A percentile compares a stretch with the other conserved stretches of the same genome.
Evolutionary conservation across 1,284 basidiomycete genomes (phyloP).

Genomic region (Pseudozyma thailandica): DNA sequence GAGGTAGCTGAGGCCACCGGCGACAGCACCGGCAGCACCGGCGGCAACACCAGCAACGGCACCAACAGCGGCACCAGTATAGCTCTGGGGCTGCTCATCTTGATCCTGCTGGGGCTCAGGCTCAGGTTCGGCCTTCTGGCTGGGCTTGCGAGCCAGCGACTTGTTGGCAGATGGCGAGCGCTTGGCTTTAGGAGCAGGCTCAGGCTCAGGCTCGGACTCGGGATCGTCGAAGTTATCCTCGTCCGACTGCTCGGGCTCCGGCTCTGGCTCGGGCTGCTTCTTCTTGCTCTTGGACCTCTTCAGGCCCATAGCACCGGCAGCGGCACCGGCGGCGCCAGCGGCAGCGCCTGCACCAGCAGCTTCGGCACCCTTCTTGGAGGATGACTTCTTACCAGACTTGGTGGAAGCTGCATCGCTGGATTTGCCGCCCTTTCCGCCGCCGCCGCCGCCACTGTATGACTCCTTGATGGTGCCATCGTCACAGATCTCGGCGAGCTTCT

Average conservation of each 20-base stretch:
- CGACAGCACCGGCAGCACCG: constrained; percentile 52
- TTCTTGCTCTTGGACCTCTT: constrained; percentile 49
- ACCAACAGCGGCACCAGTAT: constrained; percentile 58
- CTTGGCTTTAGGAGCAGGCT: constrained; percentile 21
- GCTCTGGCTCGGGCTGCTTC: constrained; percentile 41
- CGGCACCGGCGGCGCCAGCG: constrained; percentile 34
- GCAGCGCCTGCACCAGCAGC: constrained; percentile 35
- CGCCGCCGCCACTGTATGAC: constrained; percentile 35
- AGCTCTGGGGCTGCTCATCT: constrained; percentile 48
- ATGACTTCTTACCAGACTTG: constrained; percentile 36
- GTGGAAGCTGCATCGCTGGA: constrained; percentile 15
- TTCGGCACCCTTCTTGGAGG: constrained; percentile 33
- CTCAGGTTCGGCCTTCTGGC: constrained; percentile 31
- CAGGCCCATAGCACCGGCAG: constrained; percentile 16
- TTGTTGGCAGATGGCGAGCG: constrained; percentile 27
- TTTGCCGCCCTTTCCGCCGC: constrained; percentile 19
- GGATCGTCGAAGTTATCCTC: constrained; percentile 29
- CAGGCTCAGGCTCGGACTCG: constrained; percentile 26
- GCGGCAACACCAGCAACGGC: constrained; percentile 57
- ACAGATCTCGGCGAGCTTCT: constrained; percentile 44
- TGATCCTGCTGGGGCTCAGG: constrained; percentile 31
- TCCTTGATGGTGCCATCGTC: constrained; percentile 46
- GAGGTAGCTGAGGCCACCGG: constrained; percentile 51
- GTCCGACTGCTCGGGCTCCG: constrained; percentile 31
- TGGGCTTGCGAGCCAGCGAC: constrained; percentile 41